phyloP scores from a whole-genome alignment of 202 grass and related monocot genomes.

The Schoenoplectus tabernaemontani region DNA sequence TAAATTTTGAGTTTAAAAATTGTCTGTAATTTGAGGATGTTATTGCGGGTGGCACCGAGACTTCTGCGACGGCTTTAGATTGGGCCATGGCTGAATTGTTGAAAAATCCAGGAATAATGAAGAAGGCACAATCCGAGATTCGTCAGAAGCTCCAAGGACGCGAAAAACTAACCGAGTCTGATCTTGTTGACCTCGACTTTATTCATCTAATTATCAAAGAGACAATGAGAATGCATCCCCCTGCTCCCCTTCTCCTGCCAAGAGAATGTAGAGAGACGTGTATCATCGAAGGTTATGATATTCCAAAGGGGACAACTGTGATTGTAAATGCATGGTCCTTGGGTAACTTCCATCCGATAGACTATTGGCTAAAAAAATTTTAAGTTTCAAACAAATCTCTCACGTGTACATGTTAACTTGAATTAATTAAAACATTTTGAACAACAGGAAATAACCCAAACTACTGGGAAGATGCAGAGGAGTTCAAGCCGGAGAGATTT shows the following conservation, averaged over 20 bases:
- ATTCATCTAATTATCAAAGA: constrained; percentile 24
- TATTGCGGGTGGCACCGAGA: constrained; percentile 19
- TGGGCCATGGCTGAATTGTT: constrained; percentile 28
- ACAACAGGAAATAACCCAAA: not conserved
- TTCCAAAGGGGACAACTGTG: constrained; percentile 6
- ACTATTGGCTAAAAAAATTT: too few relatives aligned
- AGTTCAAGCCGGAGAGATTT: too few relatives aligned
- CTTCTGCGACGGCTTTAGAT: not conserved
- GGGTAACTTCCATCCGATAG: not conserved
- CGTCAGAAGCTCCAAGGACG: not conserved
- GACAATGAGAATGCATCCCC: constrained; percentile 20
- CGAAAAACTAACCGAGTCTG: not conserved
- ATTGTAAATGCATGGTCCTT: constrained; percentile 18
- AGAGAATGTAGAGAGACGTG: constrained; percentile 15
- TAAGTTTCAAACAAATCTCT: too few relatives aligned
- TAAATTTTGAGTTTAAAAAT: too few relatives aligned
- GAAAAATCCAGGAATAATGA: constrained; percentile 23
- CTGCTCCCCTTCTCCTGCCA: constrained; percentile 13
- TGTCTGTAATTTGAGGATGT: not conserved
- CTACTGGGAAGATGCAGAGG: too few relatives aligned
- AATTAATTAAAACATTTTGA: not conserved
- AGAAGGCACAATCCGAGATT: constrained; percentile 11
- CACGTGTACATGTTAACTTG: not conserved
- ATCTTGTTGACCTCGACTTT: not conserved
- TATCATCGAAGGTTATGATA: constrained; percentile 2